Evolutionary conservation across 805 yeast species (phyloP).

Genomic region (Metschnikowia bowlesiae): DNA sequence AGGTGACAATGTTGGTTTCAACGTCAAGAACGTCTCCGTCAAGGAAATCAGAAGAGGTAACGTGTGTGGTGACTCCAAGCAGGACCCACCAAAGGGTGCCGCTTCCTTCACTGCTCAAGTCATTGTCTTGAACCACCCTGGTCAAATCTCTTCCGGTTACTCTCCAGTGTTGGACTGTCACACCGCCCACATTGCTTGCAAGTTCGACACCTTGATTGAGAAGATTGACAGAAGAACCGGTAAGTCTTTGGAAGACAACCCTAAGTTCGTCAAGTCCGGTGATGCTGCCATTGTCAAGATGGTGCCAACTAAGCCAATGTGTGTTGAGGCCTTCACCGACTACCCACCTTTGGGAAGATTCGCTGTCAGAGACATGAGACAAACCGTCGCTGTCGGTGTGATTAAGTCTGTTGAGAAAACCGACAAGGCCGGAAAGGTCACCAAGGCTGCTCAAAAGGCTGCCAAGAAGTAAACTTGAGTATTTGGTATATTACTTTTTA

Average conservation of each 20-base stretch:
- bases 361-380: slow-evolving; percentile 98
- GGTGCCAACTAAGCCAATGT: slow-evolving; percentile 43
- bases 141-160: slow-evolving; percentile 89
- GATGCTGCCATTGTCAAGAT: slow-evolving; percentile 39
- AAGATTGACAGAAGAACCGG: slow-evolving; percentile 98
- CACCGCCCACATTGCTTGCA: slow-evolving; percentile 92
- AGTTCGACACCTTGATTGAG: slow-evolving; percentile 87
- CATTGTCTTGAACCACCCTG: slow-evolving; percentile 86
- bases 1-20: slow-evolving; percentile 90
- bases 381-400: slow-evolving; percentile 99
- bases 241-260: slow-evolving; percentile 39
- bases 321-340: slow-evolving; percentile 42
- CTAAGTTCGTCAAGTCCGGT: slow-evolving; percentile 85
- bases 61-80: slow-evolving; percentile 87
- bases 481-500: slow-evolving; percentile 8
- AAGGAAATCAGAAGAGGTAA: slow-evolving; percentile 91
- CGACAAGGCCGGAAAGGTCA: slow-evolving; percentile 85
- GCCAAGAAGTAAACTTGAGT: slow-evolving; percentile 54
- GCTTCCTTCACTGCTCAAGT: slow-evolving; percentile 82
- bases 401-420: slow-evolving; percentile 92
- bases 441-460: slow-evolving; percentile 83
- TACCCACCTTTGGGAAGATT: slow-evolving; percentile 45
- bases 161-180: slow-evolving; percentile 88
- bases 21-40: slow-evolving; percentile 85
- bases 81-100: slow-evolving; percentile 80